Percentiles rank a stretch among this genome's conserved stretches.
Conservation (phyloP, 2,329 filamentous ascomycete genomes). For the Stagonosporopsis rhizophila region DNA sequence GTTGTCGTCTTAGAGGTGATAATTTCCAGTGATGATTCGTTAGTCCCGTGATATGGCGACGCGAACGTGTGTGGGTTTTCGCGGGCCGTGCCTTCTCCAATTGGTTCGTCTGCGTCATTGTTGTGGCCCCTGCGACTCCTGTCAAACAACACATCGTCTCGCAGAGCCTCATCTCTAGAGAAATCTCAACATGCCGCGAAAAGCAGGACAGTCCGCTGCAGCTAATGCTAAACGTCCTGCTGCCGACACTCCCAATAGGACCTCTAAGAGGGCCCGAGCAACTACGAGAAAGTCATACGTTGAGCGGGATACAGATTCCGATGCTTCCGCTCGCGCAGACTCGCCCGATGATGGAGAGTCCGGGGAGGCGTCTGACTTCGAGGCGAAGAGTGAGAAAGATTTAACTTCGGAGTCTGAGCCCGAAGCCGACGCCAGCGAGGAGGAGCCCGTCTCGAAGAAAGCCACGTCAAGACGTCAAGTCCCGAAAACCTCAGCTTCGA, state of each 20-base stretch:
- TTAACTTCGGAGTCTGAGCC: constrained; percentile 41
- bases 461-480: constrained; percentile 26
- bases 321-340: constrained; percentile 1
- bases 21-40: neutral
- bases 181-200: constrained; percentile 39
- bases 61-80: constrained; percentile 22
- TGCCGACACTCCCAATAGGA: constrained; percentile 39
- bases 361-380: constrained; percentile 50
- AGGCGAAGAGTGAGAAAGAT: constrained; percentile 47
- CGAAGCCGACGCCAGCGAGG: constrained; percentile 41
- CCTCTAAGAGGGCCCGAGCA: constrained; percentile 47
- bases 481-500: constrained; percentile 27
- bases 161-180: neutral
- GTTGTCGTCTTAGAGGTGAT: neutral
- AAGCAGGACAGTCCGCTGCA: constrained; percentile 24
- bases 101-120: constrained; percentile 30
- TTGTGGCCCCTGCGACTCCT: constrained; percentile 25
- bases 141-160: constrained; percentile 16
- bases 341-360: constrained; percentile 24
- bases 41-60: constrained; percentile 33
- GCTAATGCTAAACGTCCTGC: constrained; percentile 44
- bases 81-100: constrained; percentile 18
- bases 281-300: constrained; percentile 45
- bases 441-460: constrained; percentile 39
- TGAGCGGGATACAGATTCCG: constrained; percentile 39